phyloP scores from a whole-genome alignment of 495 filamentous ascomycete species.

The Chaetomium cochliodes region DNA sequence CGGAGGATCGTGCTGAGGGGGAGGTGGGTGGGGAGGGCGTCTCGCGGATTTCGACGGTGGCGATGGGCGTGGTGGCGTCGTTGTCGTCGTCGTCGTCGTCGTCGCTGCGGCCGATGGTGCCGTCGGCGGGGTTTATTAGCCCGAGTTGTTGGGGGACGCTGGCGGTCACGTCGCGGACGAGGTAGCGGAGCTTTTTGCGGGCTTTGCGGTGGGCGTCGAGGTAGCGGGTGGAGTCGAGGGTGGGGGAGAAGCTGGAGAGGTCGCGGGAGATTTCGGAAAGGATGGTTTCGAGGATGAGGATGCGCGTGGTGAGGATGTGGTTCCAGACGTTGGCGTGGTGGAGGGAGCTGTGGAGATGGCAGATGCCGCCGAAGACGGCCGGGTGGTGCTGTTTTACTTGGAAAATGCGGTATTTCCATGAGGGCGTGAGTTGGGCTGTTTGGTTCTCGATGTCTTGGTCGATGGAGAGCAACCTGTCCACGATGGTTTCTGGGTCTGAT shows the following conservation, averaged over 20 bases:
- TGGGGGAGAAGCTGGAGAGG: slow-evolving; percentile 18
- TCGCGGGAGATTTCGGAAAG: slow-evolving; percentile 34
- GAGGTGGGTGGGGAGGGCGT: slow-evolving; percentile 35
- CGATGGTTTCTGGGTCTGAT: slow-evolving; percentile 44
- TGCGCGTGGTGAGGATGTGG: slow-evolving; percentile 54
- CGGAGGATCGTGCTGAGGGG: slow-evolving; percentile 27
- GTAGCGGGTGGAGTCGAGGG: slow-evolving; percentile 22
- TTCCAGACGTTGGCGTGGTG: slow-evolving; percentile 58
- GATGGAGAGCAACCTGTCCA: slow-evolving; percentile 49
- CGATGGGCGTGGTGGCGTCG: slow-evolving; percentile 27
- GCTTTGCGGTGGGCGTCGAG: slow-evolving; percentile 33
- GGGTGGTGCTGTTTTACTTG: slow-evolving; percentile 38
- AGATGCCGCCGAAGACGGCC: slow-evolving; percentile 49
- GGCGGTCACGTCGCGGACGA: slow-evolving; percentile 46
- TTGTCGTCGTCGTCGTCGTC: slow-evolving; percentile 15
- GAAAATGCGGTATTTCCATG: slow-evolving; percentile 37
- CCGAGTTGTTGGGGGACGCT: slow-evolving; percentile 50
- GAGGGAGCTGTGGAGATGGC: slow-evolving; percentile 55
- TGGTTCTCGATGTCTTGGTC: slow-evolving; percentile 53
- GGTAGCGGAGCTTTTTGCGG: slow-evolving; percentile 33
- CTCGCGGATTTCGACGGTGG: slow-evolving; percentile 36
- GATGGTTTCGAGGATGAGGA: slow-evolving; percentile 59
- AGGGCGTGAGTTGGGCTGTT: slow-evolving; percentile 42
- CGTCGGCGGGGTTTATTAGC: slow-evolving; percentile 33
- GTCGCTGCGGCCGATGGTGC: slow-evolving; percentile 24